Evolutionary conservation across 768 basidiomycete genomes (phyloP).

Genomic region (Leccinum boreale): DNA sequence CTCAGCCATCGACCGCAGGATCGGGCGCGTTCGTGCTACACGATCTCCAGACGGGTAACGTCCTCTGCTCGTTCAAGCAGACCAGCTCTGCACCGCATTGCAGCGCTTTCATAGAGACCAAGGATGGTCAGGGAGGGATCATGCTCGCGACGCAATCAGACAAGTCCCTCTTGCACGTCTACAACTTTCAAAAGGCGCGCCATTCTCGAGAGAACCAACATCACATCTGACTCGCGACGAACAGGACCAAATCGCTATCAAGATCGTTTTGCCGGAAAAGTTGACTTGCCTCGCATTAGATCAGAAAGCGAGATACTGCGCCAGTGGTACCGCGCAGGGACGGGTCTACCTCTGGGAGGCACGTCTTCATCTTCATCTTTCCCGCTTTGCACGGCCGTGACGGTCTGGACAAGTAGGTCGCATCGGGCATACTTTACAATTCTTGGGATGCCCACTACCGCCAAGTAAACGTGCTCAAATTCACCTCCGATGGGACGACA

Average conservation of each 20-base stretch:
- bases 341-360: constrained; percentile 97
- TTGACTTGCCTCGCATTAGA: constrained; percentile 78
- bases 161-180: constrained; percentile 86
- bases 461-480: constrained; percentile 75
- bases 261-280: constrained; percentile 88
- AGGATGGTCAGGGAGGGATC: constrained; percentile 74
- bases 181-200: constrained; percentile 90
- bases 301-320: constrained; percentile 69
- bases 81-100: constrained; percentile 63
- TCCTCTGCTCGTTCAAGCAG: constrained; percentile 87
- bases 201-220: not conserved
- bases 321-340: constrained; percentile 85
- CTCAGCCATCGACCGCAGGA: constrained; percentile 40
- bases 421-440: constrained; percentile 90
- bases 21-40: constrained; percentile 71
- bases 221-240: not conserved
- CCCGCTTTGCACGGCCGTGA: constrained; percentile 10
- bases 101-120: constrained; percentile 65
- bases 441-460: constrained; percentile 97
- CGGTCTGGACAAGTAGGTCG: constrained; percentile 49
- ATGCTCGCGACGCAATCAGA: constrained; percentile 84
- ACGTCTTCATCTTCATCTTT: constrained; percentile 28
- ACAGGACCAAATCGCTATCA: constrained; percentile 86
- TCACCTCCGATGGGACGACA: constrained; percentile 76
- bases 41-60: constrained; percentile 74